Percentiles rank a stretch among this genome's conserved stretches.
phyloP scores from a whole-genome alignment of 768 basidiomycete species.

The Boletus insuetus region DNA sequence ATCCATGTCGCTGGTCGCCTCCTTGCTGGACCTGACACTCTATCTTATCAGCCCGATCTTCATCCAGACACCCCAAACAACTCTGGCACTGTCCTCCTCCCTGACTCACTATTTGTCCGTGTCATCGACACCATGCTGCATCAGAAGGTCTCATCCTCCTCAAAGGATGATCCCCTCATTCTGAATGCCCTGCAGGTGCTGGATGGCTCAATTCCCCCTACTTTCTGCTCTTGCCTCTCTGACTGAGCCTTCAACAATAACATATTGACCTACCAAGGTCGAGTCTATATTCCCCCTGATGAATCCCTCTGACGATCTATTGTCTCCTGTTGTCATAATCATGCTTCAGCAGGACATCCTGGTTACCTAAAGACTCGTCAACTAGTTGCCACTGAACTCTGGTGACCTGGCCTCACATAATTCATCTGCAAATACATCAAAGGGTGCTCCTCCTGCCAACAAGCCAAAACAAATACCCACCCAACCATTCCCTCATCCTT shows the following conservation, averaged over 20 bases:
- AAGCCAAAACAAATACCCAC: no score
- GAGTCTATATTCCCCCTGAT: no score
- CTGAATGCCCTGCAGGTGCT: neutral
- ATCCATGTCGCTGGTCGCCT: no score
- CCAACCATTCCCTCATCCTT: no score
- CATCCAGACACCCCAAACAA: no score
- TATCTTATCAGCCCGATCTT: no score
- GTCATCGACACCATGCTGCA: neutral
- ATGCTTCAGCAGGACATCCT: neutral
- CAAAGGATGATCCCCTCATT: neutral
- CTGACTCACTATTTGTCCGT: neutral
- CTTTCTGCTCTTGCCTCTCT: neutral
- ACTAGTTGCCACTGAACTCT: neutral
- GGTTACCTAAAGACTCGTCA: no score
- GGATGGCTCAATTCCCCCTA: no score
- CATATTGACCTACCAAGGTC: no score
- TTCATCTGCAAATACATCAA: neutral
- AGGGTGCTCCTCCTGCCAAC: no score
- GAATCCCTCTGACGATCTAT: neutral
- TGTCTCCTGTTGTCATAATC: neutral
- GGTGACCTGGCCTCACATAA: neutral
- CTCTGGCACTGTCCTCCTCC: neutral
- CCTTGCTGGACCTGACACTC: no score
- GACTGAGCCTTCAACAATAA: neutral
- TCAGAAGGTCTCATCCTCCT: neutral